Evolutionary conservation across 805 yeast species (phyloP), one percentile per base, ranked within the genome.

Genomic region (Lipomyces lipofer): DNA sequence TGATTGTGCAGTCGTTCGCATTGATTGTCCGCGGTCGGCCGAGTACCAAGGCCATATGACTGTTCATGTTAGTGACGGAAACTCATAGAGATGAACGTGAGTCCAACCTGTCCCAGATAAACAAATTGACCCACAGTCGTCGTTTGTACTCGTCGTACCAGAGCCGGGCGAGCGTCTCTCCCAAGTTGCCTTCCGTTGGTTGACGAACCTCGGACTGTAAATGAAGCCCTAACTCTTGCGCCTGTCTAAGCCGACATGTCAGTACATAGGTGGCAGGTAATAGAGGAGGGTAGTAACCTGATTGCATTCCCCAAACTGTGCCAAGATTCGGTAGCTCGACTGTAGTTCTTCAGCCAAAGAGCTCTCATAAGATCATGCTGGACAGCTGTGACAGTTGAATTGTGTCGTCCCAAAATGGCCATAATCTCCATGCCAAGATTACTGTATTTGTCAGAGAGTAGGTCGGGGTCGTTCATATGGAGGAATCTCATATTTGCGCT

Each of bases 1-100:
- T 33, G 36, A 33, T 33, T 33, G 36, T 33, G 36, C 36, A 33
- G 36, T 33, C 36, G 36, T 33, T 33, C 36, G 36, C 36, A 33
- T 33, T 33, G 36, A 33, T 33, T 33, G 3, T 33, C n/a, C 36
- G 36, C 36, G 36, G 36, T 12, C 36, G 36, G 36, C 36, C 36
- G 19, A 33, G 36, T n/a, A 33, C 36, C 19, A 33, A 33, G 36
- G 36, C 36, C 36, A 33, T 33, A 33, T 33, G 36, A 33, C 36
- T 33, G 36, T 7, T 33, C 36, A 33, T 33, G 36, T 33, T 33
- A 33, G 36, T 9, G 3, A 12, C 36, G 36, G n/a, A 13, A 33
- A 33, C 19, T 33, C 13, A 33, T 33, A 33, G 36, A 33, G 12
- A 12, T 33, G n/a, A 33, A 33, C 17, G 36, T 33, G n/a, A 33